Evolutionary conservation across 2,329 filamentous ascomycete genomes (phyloP).

Genomic region (Coniochaeta hoffmannii): DNA sequence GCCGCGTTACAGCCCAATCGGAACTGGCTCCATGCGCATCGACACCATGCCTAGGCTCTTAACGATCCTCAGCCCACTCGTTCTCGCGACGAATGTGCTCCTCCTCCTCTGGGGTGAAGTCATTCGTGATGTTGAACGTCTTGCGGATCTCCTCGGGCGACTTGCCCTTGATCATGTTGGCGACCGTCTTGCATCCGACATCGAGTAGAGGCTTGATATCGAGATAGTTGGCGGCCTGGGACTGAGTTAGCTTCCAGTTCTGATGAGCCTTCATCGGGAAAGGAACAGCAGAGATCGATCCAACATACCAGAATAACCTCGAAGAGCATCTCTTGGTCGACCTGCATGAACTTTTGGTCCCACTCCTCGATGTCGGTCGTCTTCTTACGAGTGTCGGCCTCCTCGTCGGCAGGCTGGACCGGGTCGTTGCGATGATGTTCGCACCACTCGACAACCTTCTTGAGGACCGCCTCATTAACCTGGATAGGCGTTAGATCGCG

Average conservation of each 20-base stretch:
- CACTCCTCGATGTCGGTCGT: slow-evolving; percentile 98
- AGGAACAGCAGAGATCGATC: not conserved
- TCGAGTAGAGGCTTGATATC: slow-evolving; percentile 98
- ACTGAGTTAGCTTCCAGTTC: slow-evolving; percentile 14
- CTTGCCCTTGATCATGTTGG: slow-evolving; percentile 99
- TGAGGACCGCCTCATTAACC: slow-evolving; percentile 82
- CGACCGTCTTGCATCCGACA: slow-evolving; percentile 98
- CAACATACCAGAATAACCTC: slow-evolving; percentile 87
- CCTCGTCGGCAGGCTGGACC: slow-evolving; percentile 72
- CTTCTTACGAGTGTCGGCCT: slow-evolving; percentile 93
- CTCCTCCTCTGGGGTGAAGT: slow-evolving; percentile 98
- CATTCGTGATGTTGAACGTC: slow-evolving; percentile 99
- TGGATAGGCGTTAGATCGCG: slow-evolving; percentile 34
- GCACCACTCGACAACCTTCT: slow-evolving; percentile 98
- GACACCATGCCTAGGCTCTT: slow-evolving; percentile 18
- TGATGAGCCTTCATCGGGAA: not conserved
- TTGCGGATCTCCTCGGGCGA: slow-evolving; percentile 98
- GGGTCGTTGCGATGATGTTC: slow-evolving; percentile 90
- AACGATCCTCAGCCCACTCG: slow-evolving; percentile 83
- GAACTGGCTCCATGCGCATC: not conserved
- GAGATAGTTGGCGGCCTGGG: slow-evolving; percentile 90
- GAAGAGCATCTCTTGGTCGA: slow-evolving; percentile 99
- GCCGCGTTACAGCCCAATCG: not conserved
- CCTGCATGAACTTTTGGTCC: slow-evolving; percentile 99
- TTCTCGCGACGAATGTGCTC: slow-evolving; percentile 93